Percentiles rank a stretch among this genome's conserved stretches.
phyloP scores from a whole-genome alignment of 73 alveolate species.

The Breviolum minutum region DNA sequence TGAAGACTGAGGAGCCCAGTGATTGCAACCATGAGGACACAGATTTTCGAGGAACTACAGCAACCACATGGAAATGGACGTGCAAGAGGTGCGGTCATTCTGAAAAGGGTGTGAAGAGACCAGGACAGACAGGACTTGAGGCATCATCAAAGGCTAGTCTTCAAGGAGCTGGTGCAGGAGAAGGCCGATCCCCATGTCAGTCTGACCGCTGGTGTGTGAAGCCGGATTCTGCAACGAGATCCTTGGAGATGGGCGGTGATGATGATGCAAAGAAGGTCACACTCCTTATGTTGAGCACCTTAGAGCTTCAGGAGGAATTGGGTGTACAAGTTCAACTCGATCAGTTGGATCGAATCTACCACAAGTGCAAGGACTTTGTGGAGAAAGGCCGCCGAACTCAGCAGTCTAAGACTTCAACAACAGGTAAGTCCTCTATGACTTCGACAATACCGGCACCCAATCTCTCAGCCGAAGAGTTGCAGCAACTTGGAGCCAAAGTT shows the following conservation, averaged over 20 bases:
- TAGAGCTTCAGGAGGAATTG: not conserved
- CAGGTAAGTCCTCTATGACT: not conserved
- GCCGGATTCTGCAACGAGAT: too few species aligned
- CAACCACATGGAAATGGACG: too few species aligned
- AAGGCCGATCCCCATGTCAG: not conserved
- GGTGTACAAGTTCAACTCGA: not conserved
- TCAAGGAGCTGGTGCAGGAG: not conserved
- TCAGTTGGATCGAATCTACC: not conserved
- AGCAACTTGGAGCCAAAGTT: not conserved
- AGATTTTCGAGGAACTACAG: not conserved
- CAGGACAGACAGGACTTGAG: not conserved
- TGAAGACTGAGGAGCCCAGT: not conserved
- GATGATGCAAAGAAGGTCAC: not conserved
- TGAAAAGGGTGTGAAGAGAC: not conserved
- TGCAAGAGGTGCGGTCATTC: too few species aligned
- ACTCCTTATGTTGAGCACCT: not conserved
- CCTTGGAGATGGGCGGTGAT: too few species aligned
- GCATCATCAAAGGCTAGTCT: not conserved
- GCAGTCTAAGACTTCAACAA: not conserved
- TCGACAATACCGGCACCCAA: not conserved
- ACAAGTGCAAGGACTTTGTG: not conserved
- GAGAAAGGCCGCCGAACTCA: too few species aligned
- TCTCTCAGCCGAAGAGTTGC: not conserved
- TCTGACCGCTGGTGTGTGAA: not conserved
- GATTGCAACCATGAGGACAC: not conserved